Conservation (phyloP, 1,139 yeast species). For the Fermentozyma sake region DNA sequence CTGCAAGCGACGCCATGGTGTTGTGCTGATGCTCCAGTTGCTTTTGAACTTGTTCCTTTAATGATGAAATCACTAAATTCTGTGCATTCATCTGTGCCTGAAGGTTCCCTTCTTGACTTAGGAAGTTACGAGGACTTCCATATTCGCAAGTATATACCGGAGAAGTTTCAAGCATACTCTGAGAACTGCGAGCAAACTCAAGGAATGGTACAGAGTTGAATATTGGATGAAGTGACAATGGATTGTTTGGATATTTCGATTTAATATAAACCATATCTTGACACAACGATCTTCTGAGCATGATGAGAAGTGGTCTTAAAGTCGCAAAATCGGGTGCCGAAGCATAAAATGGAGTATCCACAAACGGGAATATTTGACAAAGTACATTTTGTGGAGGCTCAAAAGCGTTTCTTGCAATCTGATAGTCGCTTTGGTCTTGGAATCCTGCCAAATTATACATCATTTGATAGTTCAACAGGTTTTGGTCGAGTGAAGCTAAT, state of each 20-base stretch:
- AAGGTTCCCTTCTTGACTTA: neutral
- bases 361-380: conserved; percentile 28
- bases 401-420: conserved; percentile 16
- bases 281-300: conserved; percentile 22
- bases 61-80: conserved; percentile 3
- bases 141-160: conserved; percentile 5
- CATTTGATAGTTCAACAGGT: conserved; percentile 12
- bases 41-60: conserved; percentile 15
- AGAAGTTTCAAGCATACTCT: conserved; percentile 8
- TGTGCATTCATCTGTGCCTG: conserved; percentile 1
- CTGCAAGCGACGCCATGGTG: conserved; percentile 11
- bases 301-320: conserved; percentile 16
- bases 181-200: conserved; percentile 15
- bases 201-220: conserved; percentile 21
- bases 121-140: conserved; percentile 1
- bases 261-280: conserved; percentile 33
- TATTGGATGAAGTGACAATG: conserved; percentile 24
- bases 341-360: conserved; percentile 9
- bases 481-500: conserved; percentile 9
- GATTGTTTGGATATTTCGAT: conserved; percentile 21
- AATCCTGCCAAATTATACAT: conserved; percentile 26
- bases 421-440: conserved; percentile 14
- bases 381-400: conserved; percentile 28
- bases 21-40: conserved; percentile 14
- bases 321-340: conserved; percentile 6